Evolutionary conservation across 2,329 filamentous ascomycete genomes (phyloP).

Genomic region (Botrytis paeoniae): DNA sequence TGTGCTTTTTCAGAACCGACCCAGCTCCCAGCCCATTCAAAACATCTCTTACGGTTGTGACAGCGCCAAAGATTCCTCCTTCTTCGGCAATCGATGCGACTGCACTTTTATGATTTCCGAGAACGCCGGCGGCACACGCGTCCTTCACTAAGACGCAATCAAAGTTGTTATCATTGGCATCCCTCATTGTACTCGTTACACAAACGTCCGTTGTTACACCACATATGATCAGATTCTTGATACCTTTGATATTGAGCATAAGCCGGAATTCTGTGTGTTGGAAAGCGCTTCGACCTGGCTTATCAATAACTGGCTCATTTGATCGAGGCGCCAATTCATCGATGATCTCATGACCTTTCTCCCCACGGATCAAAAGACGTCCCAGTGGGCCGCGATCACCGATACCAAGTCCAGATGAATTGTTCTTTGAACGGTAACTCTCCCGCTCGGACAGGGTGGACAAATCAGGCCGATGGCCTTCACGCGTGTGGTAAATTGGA

Average conservation of each 20-base stretch:
- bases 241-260: conserved; percentile 35
- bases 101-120: conserved; percentile 33
- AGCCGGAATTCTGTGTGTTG: conserved; percentile 41
- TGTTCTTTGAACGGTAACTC: conserved; percentile 50
- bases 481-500: conserved; percentile 49
- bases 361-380: conserved; percentile 55
- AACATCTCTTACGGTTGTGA: conserved; percentile 23
- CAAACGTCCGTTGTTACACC: conserved; percentile 42
- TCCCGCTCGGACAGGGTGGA: conserved; percentile 56
- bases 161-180: conserved; percentile 39
- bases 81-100: conserved; percentile 37
- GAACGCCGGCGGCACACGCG: conserved; percentile 35
- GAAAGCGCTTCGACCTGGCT: conserved; percentile 39
- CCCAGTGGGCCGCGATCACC: conserved; percentile 52
- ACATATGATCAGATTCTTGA: conserved; percentile 38
- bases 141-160: conserved; percentile 38
- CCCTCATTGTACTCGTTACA: conserved; percentile 39
- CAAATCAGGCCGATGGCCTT: conserved; percentile 53
- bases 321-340: conserved; percentile 39
- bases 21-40: neutral
- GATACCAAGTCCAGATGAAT: conserved; percentile 49
- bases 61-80: conserved; percentile 41
- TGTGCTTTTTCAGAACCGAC: neutral
- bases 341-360: conserved; percentile 56
- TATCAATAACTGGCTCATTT: conserved; percentile 38